Evolutionary conservation across 495 filamentous ascomycete genomes (phyloP), one percentile per base, ranked within the genome.

Genomic region (Chaetomium fimeti): DNA sequence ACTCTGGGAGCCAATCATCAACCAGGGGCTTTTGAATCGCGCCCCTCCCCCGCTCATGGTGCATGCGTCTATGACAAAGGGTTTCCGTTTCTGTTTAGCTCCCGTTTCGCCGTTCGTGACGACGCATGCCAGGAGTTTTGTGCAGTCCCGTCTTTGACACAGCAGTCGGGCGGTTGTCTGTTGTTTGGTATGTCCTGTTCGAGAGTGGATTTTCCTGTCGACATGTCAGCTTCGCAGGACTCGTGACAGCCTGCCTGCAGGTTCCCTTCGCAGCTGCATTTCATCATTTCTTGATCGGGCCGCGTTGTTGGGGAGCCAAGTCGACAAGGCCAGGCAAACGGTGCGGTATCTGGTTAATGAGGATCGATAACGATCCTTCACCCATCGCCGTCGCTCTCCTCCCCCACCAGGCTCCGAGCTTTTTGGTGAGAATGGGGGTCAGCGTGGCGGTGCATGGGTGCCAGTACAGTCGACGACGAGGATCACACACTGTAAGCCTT

Each of bases 11-110:
- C 58, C 58, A 61, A 66, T 62, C 64, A 61, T 11, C n/a, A 15
- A 24, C 27, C 59, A 51, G 29, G 53, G 45, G 8, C n/a, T 25
- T 57, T 11, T 27, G 2, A 40, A 43, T 22, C 25, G 29, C 42
- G 43, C 65, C 28, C 45, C 47, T 55, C 40, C 56, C 60, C 65
- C 60, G 29, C 64, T 48, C 43, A 12, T 45, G 55, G 28, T 54
- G 27, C 20, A 52, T 43, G 47, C 43, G 57, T 2, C 43, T 24
- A 61, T 67, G 66, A 67, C 66, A 67, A 67, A 66, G 52, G 51
- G 57, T 61, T 64, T 61, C 66, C 66, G 40, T 54, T 60, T 67
- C 57, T 57, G 36, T 55, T 24, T 64, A 67, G 66, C 42, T 63
- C 61, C 66, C 61, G 65, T 57, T 27, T 56, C 32, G 54, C 65